Evolutionary conservation across 345 rosid species (phyloP).

Genomic region (Tarenaya hassleriana): DNA sequence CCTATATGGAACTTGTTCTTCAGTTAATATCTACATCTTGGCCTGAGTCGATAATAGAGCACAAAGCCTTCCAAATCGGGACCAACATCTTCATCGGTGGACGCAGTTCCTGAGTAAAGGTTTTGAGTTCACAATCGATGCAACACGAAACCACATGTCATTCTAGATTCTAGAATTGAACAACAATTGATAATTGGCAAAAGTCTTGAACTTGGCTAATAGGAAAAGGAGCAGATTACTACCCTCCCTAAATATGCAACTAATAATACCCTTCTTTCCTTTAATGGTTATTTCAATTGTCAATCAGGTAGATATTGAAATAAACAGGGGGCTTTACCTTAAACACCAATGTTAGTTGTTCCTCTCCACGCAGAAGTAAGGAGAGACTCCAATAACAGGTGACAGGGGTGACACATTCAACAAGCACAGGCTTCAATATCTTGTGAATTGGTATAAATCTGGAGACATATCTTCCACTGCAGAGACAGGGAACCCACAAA

Average conservation of each 20-base stretch:
- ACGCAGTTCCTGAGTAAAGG: conserved; percentile 45
- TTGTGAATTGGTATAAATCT: conserved; percentile 65
- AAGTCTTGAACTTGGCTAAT: conserved; percentile 1
- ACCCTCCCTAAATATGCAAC: too few species aligned
- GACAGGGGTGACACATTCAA: conserved; percentile 68
- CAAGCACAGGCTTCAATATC: conserved; percentile 73
- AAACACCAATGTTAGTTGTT: conserved; percentile 56
- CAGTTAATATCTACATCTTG: conserved; percentile 18
- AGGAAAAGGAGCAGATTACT: neutral
- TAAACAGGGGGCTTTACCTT: conserved; percentile 39
- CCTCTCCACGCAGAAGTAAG: conserved; percentile 53
- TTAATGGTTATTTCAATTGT: too few species aligned
- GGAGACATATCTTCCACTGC: conserved; percentile 55
- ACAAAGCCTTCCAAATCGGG: conserved; percentile 81
- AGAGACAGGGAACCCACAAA: conserved; percentile 13
- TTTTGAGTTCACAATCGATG: conserved; percentile 1
- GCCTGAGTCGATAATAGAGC: conserved; percentile 34
- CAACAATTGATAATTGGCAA: neutral
- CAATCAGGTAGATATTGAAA: conserved; percentile 5
- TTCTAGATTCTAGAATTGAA: too few species aligned
- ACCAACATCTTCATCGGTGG: conserved; percentile 72
- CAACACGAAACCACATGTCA: neutral
- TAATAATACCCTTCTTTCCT: too few species aligned
- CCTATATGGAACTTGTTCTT: conserved; percentile 3
- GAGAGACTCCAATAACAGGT: conserved; percentile 90